Evolutionary conservation across 2,329 filamentous ascomycete species (phyloP).

Genomic region (Xylariaceae sp.): DNA sequence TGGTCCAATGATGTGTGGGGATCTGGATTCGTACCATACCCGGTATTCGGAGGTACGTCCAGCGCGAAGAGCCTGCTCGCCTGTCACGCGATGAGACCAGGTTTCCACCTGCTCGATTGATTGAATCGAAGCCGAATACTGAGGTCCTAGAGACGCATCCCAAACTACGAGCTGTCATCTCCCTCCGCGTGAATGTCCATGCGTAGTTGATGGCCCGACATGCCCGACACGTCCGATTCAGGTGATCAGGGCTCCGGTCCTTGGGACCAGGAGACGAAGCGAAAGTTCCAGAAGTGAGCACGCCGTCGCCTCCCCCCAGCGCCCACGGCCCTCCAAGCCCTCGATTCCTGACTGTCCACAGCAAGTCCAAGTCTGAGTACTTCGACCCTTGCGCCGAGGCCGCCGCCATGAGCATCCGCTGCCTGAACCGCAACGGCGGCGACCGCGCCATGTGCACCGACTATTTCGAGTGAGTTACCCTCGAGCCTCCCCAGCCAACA

Average conservation of each 20-base stretch:
- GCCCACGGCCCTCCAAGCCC: neutral
- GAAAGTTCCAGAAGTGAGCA: constrained; percentile 61
- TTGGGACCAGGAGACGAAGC: constrained; percentile 57
- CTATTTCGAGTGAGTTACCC: constrained; percentile 78
- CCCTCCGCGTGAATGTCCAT: no score
- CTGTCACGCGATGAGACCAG: no score
- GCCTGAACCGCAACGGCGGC: constrained; percentile 81
- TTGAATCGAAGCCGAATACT: no score
- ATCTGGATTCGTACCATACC: no score
- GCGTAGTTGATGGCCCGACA: no score
- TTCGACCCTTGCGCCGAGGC: constrained; percentile 95
- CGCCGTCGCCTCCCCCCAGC: neutral
- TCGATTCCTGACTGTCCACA: constrained; percentile 35
- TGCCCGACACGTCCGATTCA: constrained; percentile 24
- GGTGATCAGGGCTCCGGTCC: constrained; percentile 32
- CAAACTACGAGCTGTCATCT: no score
- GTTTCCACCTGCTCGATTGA: no score
- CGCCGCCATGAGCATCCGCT: constrained; percentile 78
- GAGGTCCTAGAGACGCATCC: no score
- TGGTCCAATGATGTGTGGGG: no score
- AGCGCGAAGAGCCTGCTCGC: no score
- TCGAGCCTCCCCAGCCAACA: neutral
- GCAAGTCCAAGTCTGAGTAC: constrained; percentile 85
- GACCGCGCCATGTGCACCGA: constrained; percentile 88
- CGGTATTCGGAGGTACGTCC: no score